Conservation (phyloP, 139 green algal genomes). For the Volvox africanus region DNA sequence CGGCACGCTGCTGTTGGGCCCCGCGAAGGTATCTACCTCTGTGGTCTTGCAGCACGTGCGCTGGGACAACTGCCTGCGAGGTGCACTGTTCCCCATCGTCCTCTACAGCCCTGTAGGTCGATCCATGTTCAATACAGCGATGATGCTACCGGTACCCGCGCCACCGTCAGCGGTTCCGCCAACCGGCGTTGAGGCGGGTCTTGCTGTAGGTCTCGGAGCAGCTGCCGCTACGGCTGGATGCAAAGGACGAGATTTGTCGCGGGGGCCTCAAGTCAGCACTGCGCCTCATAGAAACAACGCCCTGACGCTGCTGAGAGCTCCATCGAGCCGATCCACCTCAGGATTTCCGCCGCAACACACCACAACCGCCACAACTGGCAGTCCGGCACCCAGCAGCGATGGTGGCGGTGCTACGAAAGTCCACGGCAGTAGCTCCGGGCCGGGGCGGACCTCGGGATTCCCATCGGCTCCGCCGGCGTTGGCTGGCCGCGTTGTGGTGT, state of each 20-base stretch:
- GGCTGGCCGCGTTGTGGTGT: conserved; percentile 64
- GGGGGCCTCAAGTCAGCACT: too few relatives aligned
- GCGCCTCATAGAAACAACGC: neutral
- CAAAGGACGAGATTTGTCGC: too few relatives aligned
- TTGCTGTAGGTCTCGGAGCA: too few relatives aligned
- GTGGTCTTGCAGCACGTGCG: conserved; percentile 57
- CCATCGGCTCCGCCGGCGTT: conserved; percentile 37
- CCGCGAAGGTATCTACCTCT: conserved; percentile 49
- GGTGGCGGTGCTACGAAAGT: neutral
- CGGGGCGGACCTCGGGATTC: neutral
- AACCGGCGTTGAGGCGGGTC: too few relatives aligned
- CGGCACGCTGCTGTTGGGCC: conserved; percentile 34
- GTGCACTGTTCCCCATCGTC: conserved; percentile 67
- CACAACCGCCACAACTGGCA: too few relatives aligned
- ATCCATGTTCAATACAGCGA: conserved; percentile 54
- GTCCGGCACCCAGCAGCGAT: neutral
- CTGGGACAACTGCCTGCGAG: conserved; percentile 79
- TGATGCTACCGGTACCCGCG: conserved; percentile 45
- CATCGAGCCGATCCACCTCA: too few relatives aligned
- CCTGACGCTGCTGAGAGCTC: neutral
- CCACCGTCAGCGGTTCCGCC: neutral
- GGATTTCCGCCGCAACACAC: too few relatives aligned
- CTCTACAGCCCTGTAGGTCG: conserved; percentile 64
- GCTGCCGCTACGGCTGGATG: too few relatives aligned
- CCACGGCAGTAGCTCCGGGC: neutral